Conservation (phyloP, 441 rosid genomes). For the Mallotus repandus region DNA sequence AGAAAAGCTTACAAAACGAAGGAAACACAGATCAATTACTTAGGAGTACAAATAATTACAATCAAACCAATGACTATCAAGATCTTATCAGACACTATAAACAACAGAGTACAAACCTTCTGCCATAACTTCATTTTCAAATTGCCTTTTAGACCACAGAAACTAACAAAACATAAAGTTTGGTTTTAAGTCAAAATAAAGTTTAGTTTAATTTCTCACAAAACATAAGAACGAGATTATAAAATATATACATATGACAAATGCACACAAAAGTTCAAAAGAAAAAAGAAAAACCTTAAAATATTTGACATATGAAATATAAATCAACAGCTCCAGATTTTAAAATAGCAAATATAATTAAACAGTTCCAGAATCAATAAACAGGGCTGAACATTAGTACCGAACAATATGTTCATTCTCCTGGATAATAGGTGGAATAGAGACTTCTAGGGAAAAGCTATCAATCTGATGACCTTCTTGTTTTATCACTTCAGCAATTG, state of each 20-base stretch:
- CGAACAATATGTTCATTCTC: slow-evolving; percentile 54
- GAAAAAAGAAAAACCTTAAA: neutral
- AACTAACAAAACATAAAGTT: neutral
- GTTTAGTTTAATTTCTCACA: neutral
- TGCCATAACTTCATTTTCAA: neutral
- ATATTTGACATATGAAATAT: no score
- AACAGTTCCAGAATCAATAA: neutral
- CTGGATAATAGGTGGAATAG: slow-evolving; percentile 47
- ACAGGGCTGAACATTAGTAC: slow-evolving; percentile 40
- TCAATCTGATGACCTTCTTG: slow-evolving; percentile 59
- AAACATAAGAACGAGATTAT: neutral
- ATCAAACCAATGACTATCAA: neutral
- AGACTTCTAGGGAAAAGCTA: slow-evolving; percentile 75
- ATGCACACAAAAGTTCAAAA: neutral
- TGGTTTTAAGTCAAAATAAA: neutral
- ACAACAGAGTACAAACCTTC: neutral
- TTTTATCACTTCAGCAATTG: slow-evolving; percentile 56
- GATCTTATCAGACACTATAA: neutral
- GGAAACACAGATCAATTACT: neutral
- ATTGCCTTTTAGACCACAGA: neutral
- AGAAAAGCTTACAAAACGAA: neutral
- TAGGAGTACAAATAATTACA: no score
- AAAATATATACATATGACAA: neutral
- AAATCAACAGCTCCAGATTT: neutral
- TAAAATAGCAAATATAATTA: neutral